Base-by-base conservation (phyloP, 169 alveolate genomes). In the Plasmodium coatneyi region DNA sequence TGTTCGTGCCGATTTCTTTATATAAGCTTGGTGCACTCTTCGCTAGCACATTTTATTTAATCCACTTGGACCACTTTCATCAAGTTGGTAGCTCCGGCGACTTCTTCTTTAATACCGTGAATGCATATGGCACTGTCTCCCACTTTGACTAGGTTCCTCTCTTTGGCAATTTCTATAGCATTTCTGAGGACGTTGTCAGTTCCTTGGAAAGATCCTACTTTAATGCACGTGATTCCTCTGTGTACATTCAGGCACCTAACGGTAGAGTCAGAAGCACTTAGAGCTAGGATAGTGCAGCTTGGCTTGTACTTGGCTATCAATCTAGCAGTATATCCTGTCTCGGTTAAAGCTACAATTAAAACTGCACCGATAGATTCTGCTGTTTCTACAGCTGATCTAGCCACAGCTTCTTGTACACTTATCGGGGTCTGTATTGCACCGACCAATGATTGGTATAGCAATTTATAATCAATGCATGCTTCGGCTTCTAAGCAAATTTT, bases 281-380 rank as follows among this genome's bases (percentile, higher is more conserved):
- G 96, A 46, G 99, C 99, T 66, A 99, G 92, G 82, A 99, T 98
- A 19, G 98, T 97, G 83, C 96, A 96, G 71, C 93, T 93, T 28
- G 99, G 99, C 80, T 99, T 97, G 96, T 99, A 99, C 96, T 98
- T 99, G 52, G 99, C 98, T 32, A 99, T 97, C 79, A 97, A 93
- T 79, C 99, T 97, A 12, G 99, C 99, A 12, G 99, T 98, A 84
- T 96, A 97, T 16, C 99, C 99, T 0, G 99, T 98, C 70, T 98
- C 99, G 10, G 99, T 99, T 87, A 99, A 97, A 14, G 99, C 98
- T 49, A 99, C 96, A 82, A 99, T 98, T 25, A 98, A 96, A 39
- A 96, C 91, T 4, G 99, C 99, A 74, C 96, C 96, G 56, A 98
- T 94, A 49, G 97, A 98, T 84, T 97, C 97, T 19, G 98, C 98